Percentiles rank a stretch among this genome's conserved stretches.
Evolutionary conservation across 208 protist species (phyloP).

Genomic region (Leishmania lainsoni): DNA sequence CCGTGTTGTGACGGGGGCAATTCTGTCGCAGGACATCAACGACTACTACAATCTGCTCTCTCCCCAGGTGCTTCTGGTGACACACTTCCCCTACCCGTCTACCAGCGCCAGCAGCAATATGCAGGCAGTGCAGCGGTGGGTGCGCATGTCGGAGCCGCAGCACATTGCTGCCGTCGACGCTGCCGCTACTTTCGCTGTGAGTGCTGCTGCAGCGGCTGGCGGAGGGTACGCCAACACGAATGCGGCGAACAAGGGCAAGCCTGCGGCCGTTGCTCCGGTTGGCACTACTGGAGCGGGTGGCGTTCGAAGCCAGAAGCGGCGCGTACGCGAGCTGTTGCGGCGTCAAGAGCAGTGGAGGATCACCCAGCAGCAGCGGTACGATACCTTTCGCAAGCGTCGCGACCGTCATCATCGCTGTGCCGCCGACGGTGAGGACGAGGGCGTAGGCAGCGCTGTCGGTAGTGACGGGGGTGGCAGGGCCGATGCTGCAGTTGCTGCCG

Average conservation of each 20-base stretch:
- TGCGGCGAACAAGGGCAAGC: background rate
- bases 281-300: background rate
- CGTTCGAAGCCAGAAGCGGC: conserved; percentile 12
- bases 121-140: conserved; percentile 24
- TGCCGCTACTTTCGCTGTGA: background rate
- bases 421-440: conserved; percentile 4
- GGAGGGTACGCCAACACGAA: background rate
- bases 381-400: conserved; percentile 28
- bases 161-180: background rate
- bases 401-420: conserved; percentile 22
- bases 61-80: conserved; percentile 65
- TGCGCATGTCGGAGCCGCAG: conserved; percentile 18
- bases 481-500: background rate
- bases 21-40: conserved; percentile 70
- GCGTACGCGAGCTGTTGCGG: conserved; percentile 28
- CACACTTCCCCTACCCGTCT: conserved; percentile 73
- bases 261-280: background rate
- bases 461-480: background rate
- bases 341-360: conserved; percentile 22
- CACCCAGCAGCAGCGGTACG: conserved; percentile 35
- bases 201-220: background rate
- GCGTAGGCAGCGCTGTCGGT: background rate
- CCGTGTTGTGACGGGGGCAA: conserved; percentile 46
- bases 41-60: conserved; percentile 65
- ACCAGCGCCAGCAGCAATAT: conserved; percentile 26